These are phyloP conservation scores for Linderina pennispora DNA, from an alignment of 192 early-diverging fungal species.

Conservation along the genomic window DNA sequence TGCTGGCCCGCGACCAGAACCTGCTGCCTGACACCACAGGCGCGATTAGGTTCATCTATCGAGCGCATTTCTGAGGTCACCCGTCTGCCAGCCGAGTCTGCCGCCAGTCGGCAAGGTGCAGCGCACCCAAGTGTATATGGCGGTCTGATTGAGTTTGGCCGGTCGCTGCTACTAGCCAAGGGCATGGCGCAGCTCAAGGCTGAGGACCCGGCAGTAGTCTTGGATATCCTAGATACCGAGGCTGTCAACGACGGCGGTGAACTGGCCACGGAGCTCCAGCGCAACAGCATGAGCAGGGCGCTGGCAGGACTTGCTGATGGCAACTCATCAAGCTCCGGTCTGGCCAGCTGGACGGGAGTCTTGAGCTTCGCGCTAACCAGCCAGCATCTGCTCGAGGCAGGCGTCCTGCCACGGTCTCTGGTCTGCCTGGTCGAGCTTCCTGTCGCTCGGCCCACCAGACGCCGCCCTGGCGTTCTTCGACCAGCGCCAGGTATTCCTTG, in stretches of 20 bases:
- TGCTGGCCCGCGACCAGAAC: background rate
- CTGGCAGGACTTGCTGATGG: conserved; percentile 2
- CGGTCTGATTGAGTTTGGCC: conserved; percentile 23
- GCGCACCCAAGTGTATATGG: conserved; percentile 7
- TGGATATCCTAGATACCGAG: conserved; percentile 13
- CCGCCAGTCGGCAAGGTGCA: background rate
- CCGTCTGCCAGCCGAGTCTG: background rate
- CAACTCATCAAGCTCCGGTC: background rate
- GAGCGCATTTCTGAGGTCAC: background rate
- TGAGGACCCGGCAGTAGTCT: background rate
- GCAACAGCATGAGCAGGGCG: conserved; percentile 15
- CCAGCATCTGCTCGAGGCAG: background rate
- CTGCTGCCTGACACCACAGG: conserved; percentile 6
- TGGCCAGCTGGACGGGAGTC: conserved; percentile 10
- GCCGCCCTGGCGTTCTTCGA: conserved; percentile 15
- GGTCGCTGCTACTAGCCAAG: conserved; percentile 22
- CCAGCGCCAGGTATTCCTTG: conserved; percentile 7
- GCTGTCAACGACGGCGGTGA: conserved; percentile 14
- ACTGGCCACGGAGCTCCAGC: conserved; percentile 15
- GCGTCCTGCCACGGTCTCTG: conserved; percentile 13
- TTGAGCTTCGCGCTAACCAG: conserved; percentile 1
- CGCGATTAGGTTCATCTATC: conserved; percentile 17
- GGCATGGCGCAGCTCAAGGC: conserved; percentile 5
- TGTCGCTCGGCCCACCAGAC: conserved; percentile 15
- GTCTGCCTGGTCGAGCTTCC: conserved; percentile 22